phyloP scores from a whole-genome alignment of 768 basidiomycete genomes.

The Mycena capillaripes region DNA sequence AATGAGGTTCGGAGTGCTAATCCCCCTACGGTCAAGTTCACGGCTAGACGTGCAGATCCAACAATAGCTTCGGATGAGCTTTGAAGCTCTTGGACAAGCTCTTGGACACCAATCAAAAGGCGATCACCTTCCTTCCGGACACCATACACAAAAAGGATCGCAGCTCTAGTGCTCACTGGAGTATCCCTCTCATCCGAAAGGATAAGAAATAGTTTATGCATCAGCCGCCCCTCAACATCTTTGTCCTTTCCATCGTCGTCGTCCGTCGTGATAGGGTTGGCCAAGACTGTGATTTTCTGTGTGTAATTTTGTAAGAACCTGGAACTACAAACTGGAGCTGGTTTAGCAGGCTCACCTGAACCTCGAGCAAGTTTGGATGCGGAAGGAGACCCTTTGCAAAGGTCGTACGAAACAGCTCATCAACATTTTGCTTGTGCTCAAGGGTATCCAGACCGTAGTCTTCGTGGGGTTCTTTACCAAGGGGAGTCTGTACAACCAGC shows the following conservation, averaged over 20 bases:
- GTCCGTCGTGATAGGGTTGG: too few species aligned
- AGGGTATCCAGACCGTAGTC: background rate
- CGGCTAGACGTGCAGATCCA: background rate
- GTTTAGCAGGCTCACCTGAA: background rate
- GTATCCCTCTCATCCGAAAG: background rate
- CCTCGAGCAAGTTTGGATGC: background rate
- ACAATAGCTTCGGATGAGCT: background rate
- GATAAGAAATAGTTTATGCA: background rate
- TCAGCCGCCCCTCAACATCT: too few species aligned
- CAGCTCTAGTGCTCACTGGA: background rate
- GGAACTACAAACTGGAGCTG: background rate
- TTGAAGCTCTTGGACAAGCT: background rate
- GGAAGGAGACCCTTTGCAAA: background rate
- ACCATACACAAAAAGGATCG: background rate
- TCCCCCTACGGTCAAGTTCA: background rate
- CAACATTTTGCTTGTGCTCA: background rate
- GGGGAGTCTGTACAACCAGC: background rate
- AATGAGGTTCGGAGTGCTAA: background rate
- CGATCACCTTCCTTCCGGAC: background rate
- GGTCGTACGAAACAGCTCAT: background rate
- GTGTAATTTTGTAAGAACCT: background rate
- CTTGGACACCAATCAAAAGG: background rate
- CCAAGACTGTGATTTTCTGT: background rate
- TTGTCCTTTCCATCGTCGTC: background rate
- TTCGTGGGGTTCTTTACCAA: background rate